phyloP scores from a whole-genome alignment of 345 rosid genomes.

The Reutealis trisperma region DNA sequence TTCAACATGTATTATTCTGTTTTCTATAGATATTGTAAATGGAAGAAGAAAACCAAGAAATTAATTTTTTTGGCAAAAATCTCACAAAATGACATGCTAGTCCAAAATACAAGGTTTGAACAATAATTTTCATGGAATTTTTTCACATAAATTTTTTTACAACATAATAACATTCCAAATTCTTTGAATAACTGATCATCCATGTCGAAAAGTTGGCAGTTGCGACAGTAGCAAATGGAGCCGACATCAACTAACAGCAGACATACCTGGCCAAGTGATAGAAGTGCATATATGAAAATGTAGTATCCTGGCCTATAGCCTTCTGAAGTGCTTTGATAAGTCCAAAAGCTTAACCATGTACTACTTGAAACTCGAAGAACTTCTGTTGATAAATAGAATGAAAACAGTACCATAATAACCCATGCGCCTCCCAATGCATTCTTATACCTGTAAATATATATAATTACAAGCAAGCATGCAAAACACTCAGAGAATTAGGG shows the following conservation, averaged over 20 bases:
- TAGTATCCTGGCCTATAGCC: slow-evolving; percentile 66
- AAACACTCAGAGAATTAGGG: not conserved
- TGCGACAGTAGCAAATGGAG: not conserved
- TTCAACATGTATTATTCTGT: not conserved
- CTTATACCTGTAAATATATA: slow-evolving; percentile 61
- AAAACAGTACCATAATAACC: slow-evolving; percentile 75
- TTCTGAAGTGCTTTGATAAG: slow-evolving; percentile 63
- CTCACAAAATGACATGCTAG: not conserved
- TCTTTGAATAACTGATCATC: not conserved
- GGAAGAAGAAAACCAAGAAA: not conserved
- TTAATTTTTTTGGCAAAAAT: not conserved
- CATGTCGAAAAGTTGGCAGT: not conserved
- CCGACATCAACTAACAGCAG: slow-evolving; percentile 1
- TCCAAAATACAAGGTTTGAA: not conserved
- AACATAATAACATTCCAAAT: not conserved
- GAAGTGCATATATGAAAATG: slow-evolving; percentile 66
- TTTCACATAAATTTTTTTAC: not conserved
- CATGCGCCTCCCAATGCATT: slow-evolving; percentile 92
- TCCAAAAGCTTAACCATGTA: slow-evolving; percentile 97
- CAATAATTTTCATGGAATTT: not conserved
- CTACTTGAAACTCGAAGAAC: slow-evolving; percentile 85
- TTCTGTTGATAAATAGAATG: slow-evolving; percentile 76
- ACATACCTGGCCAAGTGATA: slow-evolving; percentile 87
- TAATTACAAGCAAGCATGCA: not conserved
- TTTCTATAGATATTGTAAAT: not conserved